Percentiles rank a stretch among this genome's conserved stretches.
Conservation (phyloP, 768 basidiomycete species). For the Russula foetens region DNA sequence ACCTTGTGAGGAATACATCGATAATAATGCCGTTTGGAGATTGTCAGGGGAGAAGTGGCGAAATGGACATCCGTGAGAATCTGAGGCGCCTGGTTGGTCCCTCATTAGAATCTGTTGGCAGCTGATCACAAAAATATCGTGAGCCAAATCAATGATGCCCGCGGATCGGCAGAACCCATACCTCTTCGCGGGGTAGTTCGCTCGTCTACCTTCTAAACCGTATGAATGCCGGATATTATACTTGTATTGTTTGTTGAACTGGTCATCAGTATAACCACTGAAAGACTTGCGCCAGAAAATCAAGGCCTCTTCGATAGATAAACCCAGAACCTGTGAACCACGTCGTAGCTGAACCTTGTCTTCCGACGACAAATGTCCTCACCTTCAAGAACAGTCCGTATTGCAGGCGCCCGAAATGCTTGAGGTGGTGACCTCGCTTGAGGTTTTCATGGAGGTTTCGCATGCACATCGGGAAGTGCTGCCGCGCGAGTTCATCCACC, state of each 20-base stretch:
- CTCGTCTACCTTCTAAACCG: constrained; percentile 89
- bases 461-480: constrained; percentile 97
- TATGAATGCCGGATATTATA: constrained; percentile 97
- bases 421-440: constrained; percentile 73
- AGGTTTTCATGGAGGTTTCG: constrained; percentile 78
- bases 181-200: constrained; percentile 93
- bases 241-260: constrained; percentile 95
- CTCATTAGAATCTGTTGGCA: constrained; percentile 80
- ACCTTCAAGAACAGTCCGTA: constrained; percentile 96
- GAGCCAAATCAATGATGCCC: neutral
- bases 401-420: constrained; percentile 86
- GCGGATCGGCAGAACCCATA: constrained; percentile 25
- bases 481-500: constrained; percentile 78
- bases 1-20: constrained; percentile 56
- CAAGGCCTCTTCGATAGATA: constrained; percentile 91
- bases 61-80: constrained; percentile 88
- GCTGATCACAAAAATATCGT: constrained; percentile 34
- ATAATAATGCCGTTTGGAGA: constrained; percentile 65
- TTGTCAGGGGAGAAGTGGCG: constrained; percentile 82
- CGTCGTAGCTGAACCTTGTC: neutral
- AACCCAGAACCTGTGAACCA: constrained; percentile 67
- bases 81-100: constrained; percentile 57
- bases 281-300: constrained; percentile 91
- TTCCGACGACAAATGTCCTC: constrained; percentile 4
- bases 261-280: constrained; percentile 73